phyloP scores from a whole-genome alignment of 495 filamentous ascomycete genomes.

The Pyronema domesticum region DNA sequence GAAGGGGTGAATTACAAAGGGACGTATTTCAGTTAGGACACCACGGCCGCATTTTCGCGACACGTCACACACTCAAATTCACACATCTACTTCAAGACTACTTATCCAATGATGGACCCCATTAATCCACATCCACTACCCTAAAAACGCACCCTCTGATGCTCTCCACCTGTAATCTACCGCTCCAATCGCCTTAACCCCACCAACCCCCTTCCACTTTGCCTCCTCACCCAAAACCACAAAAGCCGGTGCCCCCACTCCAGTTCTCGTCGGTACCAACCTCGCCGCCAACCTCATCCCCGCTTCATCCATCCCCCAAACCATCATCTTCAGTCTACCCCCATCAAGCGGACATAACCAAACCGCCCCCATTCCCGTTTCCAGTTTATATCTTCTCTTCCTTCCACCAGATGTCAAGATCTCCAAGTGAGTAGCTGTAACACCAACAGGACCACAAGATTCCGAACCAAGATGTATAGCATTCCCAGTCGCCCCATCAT shows the following conservation, averaged over 20 bases:
- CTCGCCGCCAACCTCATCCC: slow-evolving; percentile 36
- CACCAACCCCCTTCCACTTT: slow-evolving; percentile 36
- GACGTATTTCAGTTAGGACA: too few species aligned
- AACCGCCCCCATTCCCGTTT: slow-evolving; percentile 30
- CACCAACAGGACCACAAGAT: neutral
- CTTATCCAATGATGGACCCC: too few species aligned
- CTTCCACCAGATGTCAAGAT: slow-evolving; percentile 15
- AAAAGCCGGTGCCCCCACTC: slow-evolving; percentile 42
- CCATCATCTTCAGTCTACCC: slow-evolving; percentile 35
- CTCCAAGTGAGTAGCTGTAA: neutral
- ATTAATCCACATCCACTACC: too few species aligned
- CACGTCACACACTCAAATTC: too few species aligned
- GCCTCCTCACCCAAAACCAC: slow-evolving; percentile 30
- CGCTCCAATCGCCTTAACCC: slow-evolving; percentile 37
- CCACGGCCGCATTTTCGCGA: too few species aligned
- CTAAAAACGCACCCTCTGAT: slow-evolving; percentile 14
- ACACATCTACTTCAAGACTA: too few species aligned
- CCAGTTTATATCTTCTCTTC: slow-evolving; percentile 16
- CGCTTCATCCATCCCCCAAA: slow-evolving; percentile 35
- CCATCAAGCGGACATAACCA: slow-evolving; percentile 32
- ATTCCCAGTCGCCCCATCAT: slow-evolving; percentile 24
- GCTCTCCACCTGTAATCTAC: slow-evolving; percentile 39
- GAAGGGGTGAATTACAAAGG: too few species aligned
- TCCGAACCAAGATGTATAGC: slow-evolving; percentile 21
- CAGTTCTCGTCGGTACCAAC: slow-evolving; percentile 39